Evolutionary conservation across 2,329 filamentous ascomycete genomes (phyloP).

Genomic region (Stenocarpella maydis): DNA sequence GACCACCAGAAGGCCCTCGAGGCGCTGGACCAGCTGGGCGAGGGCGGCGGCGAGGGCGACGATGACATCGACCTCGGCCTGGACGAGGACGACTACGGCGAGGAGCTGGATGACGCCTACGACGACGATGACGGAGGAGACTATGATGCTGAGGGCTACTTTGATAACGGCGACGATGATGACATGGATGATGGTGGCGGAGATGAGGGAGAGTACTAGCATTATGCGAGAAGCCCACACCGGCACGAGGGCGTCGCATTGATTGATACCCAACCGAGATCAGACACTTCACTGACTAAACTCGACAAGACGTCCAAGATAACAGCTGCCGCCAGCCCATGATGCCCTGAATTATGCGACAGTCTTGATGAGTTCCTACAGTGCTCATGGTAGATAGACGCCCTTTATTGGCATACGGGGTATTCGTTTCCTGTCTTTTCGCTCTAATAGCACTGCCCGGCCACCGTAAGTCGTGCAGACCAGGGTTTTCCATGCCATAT

Average conservation of each 20-base stretch:
- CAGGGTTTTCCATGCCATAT: not conserved
- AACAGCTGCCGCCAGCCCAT: not conserved
- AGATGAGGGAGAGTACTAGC: conserved; percentile 40
- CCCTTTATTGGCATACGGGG: conserved; percentile 29
- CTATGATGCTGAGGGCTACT: conserved; percentile 69
- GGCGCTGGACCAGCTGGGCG: conserved; percentile 53
- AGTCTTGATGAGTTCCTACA: not conserved
- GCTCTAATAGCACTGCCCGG: conserved; percentile 8
- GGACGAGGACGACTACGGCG: conserved; percentile 59
- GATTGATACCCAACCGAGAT: conserved; percentile 18
- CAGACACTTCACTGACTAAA: not conserved
- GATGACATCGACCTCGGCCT: conserved; percentile 49
- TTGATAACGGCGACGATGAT: conserved; percentile 64
- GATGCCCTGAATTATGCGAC: not conserved
- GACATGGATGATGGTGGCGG: conserved; percentile 57
- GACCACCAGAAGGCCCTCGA: conserved; percentile 51
- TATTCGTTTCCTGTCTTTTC: conserved; percentile 31
- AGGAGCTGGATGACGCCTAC: conserved; percentile 51
- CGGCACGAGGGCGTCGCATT: not conserved
- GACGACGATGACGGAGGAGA: conserved; percentile 69
- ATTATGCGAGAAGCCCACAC: not conserved
- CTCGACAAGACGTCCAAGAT: not conserved
- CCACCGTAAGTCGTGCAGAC: not conserved
- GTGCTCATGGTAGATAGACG: not conserved
- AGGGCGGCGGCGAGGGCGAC: conserved; percentile 45